Base-by-base conservation (phyloP, 306 rosid genomes). In the Urtica urens region DNA sequence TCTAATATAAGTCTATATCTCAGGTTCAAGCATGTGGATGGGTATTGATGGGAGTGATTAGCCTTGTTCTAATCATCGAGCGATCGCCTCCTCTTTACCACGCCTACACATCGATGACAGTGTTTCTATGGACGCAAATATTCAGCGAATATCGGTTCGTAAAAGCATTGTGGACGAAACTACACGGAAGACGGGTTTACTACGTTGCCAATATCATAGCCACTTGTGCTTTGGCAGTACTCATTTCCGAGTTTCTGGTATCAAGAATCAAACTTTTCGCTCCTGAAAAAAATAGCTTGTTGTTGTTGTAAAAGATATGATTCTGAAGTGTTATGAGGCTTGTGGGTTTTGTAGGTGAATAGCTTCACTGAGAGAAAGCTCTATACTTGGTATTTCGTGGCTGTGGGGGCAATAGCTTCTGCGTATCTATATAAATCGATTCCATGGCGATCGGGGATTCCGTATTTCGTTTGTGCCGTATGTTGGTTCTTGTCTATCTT, bases 51-150 rank as follows among this genome's bases (percentile, higher is more conserved):
- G 95, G 75, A 60, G 38, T 79, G 35, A 48, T 78, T 40, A 67
- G 75, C 72, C 62, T 51, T 58, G 27, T 86, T 34, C 83, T 81
- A 44, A 63, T 76, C 58, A 60, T 78, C 69, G 88, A 86, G 68
- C 86, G 53, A 59, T 81, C 95, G 64, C 88, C 95, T 69, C 88
- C 93, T 51, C 93, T 86, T 44, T 86, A 86, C 64, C 86, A 86
- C 58, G 86, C 87, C 38, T 86, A 81, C 60, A 51, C 66, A 43
- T 51, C 78, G 30, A 76, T 74, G 93, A 86, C 95, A 14, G 76
- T 71, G 6, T 81, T 78, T 67, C 56, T 79, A 42, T 86, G 88
- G 95, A 63, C 78, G 38, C 78, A 79, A 72, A 86, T 86, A 65
- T 60, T 74, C 40, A 65, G 77, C 72, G 79, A 86, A 71, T 76